phyloP scores from a whole-genome alignment of 1,139 yeast species.

The Yamadazyma atlantica region DNA sequence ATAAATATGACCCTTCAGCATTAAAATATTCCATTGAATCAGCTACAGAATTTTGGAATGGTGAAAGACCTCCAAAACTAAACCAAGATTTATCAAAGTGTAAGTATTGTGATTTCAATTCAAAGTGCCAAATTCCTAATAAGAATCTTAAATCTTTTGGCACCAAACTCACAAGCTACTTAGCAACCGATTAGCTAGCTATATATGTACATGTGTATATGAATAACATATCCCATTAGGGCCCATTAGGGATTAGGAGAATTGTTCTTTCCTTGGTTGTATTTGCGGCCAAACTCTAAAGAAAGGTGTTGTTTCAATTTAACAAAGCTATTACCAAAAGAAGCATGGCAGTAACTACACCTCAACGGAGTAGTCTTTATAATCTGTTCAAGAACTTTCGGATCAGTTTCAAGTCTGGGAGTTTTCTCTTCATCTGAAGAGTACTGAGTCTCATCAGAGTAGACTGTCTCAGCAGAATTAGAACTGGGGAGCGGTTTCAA shows the following conservation, averaged over 20 bases:
- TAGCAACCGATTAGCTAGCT: not conserved
- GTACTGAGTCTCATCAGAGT: slow-evolving; percentile 9
- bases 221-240: no score
- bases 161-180: slow-evolving; percentile 8
- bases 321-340: slow-evolving; percentile 48
- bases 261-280: slow-evolving; percentile 6
- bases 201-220: not conserved
- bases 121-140: slow-evolving; percentile 34
- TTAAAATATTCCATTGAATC: slow-evolving; percentile 26
- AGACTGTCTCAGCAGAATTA: slow-evolving; percentile 8
- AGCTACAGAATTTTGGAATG: slow-evolving; percentile 56
- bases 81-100: slow-evolving; percentile 43
- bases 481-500: slow-evolving; percentile 4
- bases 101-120: slow-evolving; percentile 51
- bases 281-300: slow-evolving; percentile 35
- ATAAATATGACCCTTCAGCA: slow-evolving; percentile 30
- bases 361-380: slow-evolving; percentile 39
- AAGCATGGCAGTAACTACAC: slow-evolving; percentile 50
- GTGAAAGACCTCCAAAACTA: slow-evolving; percentile 44
- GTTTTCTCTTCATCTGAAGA: not conserved
- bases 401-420: slow-evolving; percentile 10
- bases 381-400: slow-evolving; percentile 24
- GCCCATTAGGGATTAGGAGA: slow-evolving; percentile 7
- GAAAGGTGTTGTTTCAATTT: slow-evolving; percentile 50
- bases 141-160: slow-evolving; percentile 16